Percentiles rank a stretch among this genome's conserved stretches.
These are phyloP conservation scores for Podaxis rugospora DNA, from an alignment of 768 basidiomycete species.

Conservation along the genomic window DNA sequence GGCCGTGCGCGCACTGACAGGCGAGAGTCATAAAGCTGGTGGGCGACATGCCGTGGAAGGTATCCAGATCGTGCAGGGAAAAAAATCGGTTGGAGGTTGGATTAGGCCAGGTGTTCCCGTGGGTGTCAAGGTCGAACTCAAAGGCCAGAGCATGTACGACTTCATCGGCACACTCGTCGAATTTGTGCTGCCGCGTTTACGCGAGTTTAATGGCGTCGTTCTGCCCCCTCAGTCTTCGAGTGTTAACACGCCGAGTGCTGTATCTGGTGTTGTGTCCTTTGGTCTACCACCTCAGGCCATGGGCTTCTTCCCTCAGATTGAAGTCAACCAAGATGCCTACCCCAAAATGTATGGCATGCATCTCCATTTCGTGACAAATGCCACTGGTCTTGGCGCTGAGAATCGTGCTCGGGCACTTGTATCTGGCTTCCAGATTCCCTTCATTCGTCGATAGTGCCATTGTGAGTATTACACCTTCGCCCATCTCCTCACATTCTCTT, in stretches of 20 bases:
- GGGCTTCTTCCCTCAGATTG: conserved; percentile 92
- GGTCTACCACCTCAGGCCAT: conserved; percentile 83
- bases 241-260: conserved; percentile 67
- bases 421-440: conserved; percentile 92
- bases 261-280: conserved; percentile 85
- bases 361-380: conserved; percentile 90
- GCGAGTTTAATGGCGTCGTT: conserved; percentile 83
- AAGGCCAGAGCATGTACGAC: conserved; percentile 91
- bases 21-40: conserved; percentile 72
- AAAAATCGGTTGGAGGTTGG: conserved; percentile 76
- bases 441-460: conserved; percentile 41
- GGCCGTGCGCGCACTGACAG: conserved; percentile 82
- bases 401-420: conserved; percentile 82
- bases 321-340: conserved; percentile 90
- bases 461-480: conserved; percentile 13
- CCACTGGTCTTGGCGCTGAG: conserved; percentile 84
- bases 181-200: conserved; percentile 90
- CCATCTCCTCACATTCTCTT: neutral
- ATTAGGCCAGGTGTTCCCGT: conserved; percentile 77
- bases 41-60: conserved; percentile 68
- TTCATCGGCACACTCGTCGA: conserved; percentile 86
- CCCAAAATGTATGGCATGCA: conserved; percentile 87
- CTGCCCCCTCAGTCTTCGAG: conserved; percentile 74
- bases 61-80: conserved; percentile 71
- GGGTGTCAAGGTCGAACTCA: conserved; percentile 87